Percentiles rank a stretch among this genome's conserved stretches.
These are phyloP conservation scores for Neoscytalidium dimidiatum DNA, from an alignment of 2,329 filamentous ascomycete genomes.

Conservation along the genomic window DNA sequence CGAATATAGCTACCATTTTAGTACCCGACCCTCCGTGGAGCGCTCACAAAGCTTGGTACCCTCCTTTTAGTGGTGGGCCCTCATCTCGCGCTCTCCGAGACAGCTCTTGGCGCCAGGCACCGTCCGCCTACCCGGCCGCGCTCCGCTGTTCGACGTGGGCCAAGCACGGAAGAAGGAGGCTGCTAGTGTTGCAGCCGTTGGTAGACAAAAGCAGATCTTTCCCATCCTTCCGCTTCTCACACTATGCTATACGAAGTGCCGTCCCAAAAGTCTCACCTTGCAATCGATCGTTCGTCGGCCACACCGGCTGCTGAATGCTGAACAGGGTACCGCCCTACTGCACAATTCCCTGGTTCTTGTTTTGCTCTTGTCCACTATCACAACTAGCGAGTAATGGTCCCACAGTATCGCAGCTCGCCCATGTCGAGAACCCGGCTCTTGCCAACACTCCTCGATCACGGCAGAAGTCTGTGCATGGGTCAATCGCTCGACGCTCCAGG, in stretches of 20 bases:
- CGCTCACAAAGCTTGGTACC: background rate
- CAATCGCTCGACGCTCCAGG: background rate
- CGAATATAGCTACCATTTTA: background rate
- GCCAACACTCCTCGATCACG: background rate
- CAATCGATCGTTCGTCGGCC: background rate
- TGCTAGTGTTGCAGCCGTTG: background rate
- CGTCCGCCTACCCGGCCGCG: background rate
- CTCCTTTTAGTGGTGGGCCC: background rate
- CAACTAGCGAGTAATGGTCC: background rate
- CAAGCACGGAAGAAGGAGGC: background rate
- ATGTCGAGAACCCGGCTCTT: background rate
- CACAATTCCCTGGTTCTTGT: background rate
- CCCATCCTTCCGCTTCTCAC: background rate
- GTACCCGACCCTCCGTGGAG: background rate
- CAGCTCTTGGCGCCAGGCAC: background rate
- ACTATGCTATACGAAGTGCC: background rate
- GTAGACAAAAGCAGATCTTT: background rate
- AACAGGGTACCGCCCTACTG: no score
- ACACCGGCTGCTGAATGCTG: background rate
- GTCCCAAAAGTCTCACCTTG: background rate
- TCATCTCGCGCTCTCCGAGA: conserved; percentile 9
- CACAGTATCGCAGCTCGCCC: background rate
- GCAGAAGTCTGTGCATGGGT: background rate
- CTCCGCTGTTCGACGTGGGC: background rate
- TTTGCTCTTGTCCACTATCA: background rate